These are phyloP conservation scores for Lasiosphaeria ovina DNA, from an alignment of 495 filamentous ascomycete species.

Conservation along the genomic window DNA sequence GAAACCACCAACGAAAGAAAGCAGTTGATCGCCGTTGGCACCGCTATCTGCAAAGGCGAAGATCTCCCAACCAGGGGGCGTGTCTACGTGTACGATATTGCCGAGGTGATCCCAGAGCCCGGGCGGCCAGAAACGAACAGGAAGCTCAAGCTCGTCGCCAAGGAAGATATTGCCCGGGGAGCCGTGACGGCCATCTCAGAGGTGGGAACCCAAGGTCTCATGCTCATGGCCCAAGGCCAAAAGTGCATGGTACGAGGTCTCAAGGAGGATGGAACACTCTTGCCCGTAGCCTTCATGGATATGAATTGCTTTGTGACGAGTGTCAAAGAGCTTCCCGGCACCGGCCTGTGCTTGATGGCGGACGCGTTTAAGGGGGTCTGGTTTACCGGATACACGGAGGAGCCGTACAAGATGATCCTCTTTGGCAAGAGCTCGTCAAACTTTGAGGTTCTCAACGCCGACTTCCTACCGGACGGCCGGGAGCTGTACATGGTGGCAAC, in stretches of 20 bases:
- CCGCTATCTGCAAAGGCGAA: slow-evolving; percentile 78
- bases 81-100: slow-evolving; percentile 89
- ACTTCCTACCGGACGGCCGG: slow-evolving; percentile 84
- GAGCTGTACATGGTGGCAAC: slow-evolving; percentile 79
- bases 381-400: slow-evolving; percentile 92
- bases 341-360: slow-evolving; percentile 77
- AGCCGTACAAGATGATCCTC: slow-evolving; percentile 92
- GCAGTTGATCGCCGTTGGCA: slow-evolving; percentile 79
- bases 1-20: slow-evolving; percentile 84
- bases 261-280: slow-evolving; percentile 86
- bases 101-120: slow-evolving; percentile 86
- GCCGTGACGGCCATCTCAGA: slow-evolving; percentile 87
- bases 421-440: slow-evolving; percentile 79
- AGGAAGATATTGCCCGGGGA: slow-evolving; percentile 83
- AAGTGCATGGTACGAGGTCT: slow-evolving; percentile 96
- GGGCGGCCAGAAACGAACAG: slow-evolving; percentile 78
- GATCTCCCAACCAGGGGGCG: slow-evolving; percentile 81
- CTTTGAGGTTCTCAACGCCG: slow-evolving; percentile 76
- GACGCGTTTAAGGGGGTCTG: slow-evolving; percentile 92
- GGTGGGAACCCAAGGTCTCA: slow-evolving; percentile 87
- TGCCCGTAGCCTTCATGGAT: slow-evolving; percentile 97
- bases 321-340: slow-evolving; percentile 75
- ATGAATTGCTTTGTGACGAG: slow-evolving; percentile 88
- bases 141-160: slow-evolving; percentile 79
- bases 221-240: slow-evolving; percentile 90